Percentiles rank a stretch among this genome's conserved stretches.
Evolutionary conservation across 1,284 basidiomycete species (phyloP).

Genomic region (Cryptococcus sp.): DNA sequence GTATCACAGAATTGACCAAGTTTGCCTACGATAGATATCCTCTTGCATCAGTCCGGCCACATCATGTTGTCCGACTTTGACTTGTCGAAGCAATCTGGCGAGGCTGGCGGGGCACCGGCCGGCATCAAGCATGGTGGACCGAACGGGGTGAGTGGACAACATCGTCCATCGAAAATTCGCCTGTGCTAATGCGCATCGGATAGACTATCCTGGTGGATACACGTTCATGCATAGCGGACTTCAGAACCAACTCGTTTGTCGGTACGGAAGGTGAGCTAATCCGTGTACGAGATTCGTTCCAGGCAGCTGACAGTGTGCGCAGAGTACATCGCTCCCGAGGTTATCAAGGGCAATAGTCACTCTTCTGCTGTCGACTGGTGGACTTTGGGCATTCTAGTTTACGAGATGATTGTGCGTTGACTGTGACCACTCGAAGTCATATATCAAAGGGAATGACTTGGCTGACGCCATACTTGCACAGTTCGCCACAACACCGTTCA

Average conservation of each 20-base stretch:
- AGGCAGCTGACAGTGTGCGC: conserved; percentile 13
- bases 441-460: no score
- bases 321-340: conserved; percentile 99
- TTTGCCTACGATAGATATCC: conserved; percentile 68
- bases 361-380: conserved; percentile 99
- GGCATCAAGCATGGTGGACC: conserved; percentile 83
- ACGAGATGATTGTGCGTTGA: conserved; percentile 96
- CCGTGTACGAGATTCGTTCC: not conserved
- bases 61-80: conserved; percentile 99
- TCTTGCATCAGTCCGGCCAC: conserved; percentile 97
- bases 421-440: conserved; percentile 1
- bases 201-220: conserved; percentile 73
- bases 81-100: conserved; percentile 90
- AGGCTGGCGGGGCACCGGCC: conserved; percentile 82
- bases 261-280: conserved; percentile 85
- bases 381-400: conserved; percentile 97
- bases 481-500: conserved; percentile 99
- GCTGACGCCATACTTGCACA: conserved; percentile 45
- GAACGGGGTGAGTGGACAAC: conserved; percentile 68
- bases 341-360: conserved; percentile 96
- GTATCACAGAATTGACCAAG: not conserved
- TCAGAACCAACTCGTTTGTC: conserved; percentile 98
- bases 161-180: not conserved
- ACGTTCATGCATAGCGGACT: conserved; percentile 93
- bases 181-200: not conserved